phyloP scores from a whole-genome alignment of 2,329 filamentous ascomycete species.

The Teratosphaeriaceae sp. region DNA sequence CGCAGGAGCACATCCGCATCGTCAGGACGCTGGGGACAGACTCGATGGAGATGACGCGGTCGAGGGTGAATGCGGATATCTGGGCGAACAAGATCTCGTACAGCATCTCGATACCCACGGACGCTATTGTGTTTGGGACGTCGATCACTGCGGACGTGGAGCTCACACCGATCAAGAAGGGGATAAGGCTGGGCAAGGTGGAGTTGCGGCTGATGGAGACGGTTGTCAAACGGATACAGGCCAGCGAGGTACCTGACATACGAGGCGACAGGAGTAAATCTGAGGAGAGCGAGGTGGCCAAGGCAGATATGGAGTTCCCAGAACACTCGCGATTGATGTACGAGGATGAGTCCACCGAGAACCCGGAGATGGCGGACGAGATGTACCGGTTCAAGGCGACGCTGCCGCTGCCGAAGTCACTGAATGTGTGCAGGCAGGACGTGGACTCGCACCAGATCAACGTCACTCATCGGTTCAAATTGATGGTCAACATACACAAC shows the following conservation, averaged over 20 bases:
- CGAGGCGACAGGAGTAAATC: slow-evolving; percentile 27
- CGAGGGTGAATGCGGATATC: slow-evolving; percentile 70
- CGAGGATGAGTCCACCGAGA: slow-evolving; percentile 33
- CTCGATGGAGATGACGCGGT: slow-evolving; percentile 59
- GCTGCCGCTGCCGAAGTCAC: slow-evolving; percentile 67
- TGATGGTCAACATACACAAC: slow-evolving; percentile 86
- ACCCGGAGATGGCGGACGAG: slow-evolving; percentile 42
- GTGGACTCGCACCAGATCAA: slow-evolving; percentile 86
- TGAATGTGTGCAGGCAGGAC: slow-evolving; percentile 82
- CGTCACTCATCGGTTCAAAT: slow-evolving; percentile 83
- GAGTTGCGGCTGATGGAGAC: slow-evolving; percentile 74
- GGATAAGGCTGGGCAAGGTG: slow-evolving; percentile 73
- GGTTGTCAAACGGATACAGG: slow-evolving; percentile 44
- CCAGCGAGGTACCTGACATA: slow-evolving; percentile 26
- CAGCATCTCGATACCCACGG: slow-evolving; percentile 85
- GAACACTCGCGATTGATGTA: slow-evolving; percentile 29
- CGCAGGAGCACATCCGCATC: slow-evolving; percentile 57
- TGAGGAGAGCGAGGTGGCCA: slow-evolving; percentile 33
- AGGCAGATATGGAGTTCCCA: slow-evolving; percentile 32
- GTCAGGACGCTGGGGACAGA: slow-evolving; percentile 49
- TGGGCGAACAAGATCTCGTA: slow-evolving; percentile 99
- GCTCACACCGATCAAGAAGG: slow-evolving; percentile 83
- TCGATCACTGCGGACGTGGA: slow-evolving; percentile 76
- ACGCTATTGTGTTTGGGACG: slow-evolving; percentile 92
- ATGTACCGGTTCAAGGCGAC: slow-evolving; percentile 54